phyloP scores from a whole-genome alignment of 139 green algal genomes.

The Tetraselmis chui region DNA sequence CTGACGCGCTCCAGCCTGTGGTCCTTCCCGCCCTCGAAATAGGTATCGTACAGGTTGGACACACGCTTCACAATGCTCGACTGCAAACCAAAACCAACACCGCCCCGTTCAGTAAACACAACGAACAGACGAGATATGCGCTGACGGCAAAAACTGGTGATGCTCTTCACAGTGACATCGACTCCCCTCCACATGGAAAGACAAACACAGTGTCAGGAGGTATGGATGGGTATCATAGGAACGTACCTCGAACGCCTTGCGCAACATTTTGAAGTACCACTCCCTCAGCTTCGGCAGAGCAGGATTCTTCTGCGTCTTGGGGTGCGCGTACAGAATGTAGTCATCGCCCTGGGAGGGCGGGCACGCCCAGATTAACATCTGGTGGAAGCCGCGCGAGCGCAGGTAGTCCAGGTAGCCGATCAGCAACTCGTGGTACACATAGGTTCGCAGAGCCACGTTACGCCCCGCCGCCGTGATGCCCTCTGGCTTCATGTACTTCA shows the following conservation, averaged over 20 bases:
- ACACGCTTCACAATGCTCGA: conserved; percentile 71
- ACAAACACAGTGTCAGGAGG: too few relatives aligned
- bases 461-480: conserved; percentile 15
- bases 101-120: too few relatives aligned
- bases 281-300: conserved; percentile 56
- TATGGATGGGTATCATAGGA: too few relatives aligned
- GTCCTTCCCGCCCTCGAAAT: conserved; percentile 78
- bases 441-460: conserved; percentile 78
- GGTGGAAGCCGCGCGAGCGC: conserved; percentile 75
- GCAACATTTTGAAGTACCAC: conserved; percentile 92
- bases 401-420: conserved; percentile 84
- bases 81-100: too few relatives aligned
- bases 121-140: too few relatives aligned
- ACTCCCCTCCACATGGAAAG: too few relatives aligned
- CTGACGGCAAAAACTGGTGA: too few relatives aligned
- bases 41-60: conserved; percentile 91
- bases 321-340: conserved; percentile 99
- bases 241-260: conserved; percentile 20
- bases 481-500: conserved; percentile 96
- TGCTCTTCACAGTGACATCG: too few relatives aligned
- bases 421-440: conserved; percentile 96
- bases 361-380: conserved; percentile 99
- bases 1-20: conserved; percentile 57
- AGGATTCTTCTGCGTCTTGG: conserved; percentile 79
- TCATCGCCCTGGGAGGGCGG: conserved; percentile 94